Conservation (phyloP, 495 filamentous ascomycete genomes). For the Baudoinia panamericana region DNA sequence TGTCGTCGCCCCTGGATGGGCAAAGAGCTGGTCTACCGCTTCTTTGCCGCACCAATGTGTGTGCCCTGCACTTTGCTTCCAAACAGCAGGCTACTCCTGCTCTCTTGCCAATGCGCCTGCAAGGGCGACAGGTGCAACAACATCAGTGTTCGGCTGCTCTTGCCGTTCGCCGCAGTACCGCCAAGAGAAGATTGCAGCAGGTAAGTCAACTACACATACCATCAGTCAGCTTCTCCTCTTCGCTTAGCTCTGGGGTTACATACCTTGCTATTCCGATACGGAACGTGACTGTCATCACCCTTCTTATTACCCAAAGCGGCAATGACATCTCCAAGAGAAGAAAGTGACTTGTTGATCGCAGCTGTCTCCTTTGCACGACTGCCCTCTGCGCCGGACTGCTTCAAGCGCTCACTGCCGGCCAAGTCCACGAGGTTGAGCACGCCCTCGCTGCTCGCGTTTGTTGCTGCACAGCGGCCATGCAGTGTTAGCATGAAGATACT, state of each 20-base stretch:
- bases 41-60: slow-evolving; percentile 74
- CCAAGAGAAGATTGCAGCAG: slow-evolving; percentile 89
- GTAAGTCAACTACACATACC: slow-evolving; percentile 60
- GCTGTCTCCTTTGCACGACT: slow-evolving; percentile 87
- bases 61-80: slow-evolving; percentile 88
- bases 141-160: slow-evolving; percentile 54
- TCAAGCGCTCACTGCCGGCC: slow-evolving; percentile 82
- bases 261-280: slow-evolving; percentile 92
- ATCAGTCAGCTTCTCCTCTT: not conserved
- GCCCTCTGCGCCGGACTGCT: slow-evolving; percentile 69
- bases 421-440: slow-evolving; percentile 94
- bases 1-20: too few species aligned
- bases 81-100: slow-evolving; percentile 88
- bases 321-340: slow-evolving; percentile 89
- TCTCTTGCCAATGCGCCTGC: slow-evolving; percentile 70
- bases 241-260: slow-evolving; percentile 15
- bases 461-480: slow-evolving; percentile 64
- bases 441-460: slow-evolving; percentile 74
- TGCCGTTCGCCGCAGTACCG: slow-evolving; percentile 69
- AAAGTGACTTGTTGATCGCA: slow-evolving; percentile 89
- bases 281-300: slow-evolving; percentile 70
- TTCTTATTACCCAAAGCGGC: slow-evolving; percentile 58
- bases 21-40: too few species aligned
- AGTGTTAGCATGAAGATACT: slow-evolving; percentile 94
- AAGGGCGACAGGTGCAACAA: slow-evolving; percentile 95